A percentile compares a stretch with the other conserved stretches of the same genome.
Conservation (phyloP, 2,329 filamentous ascomycete genomes). For the Ophiostoma sp. region DNA sequence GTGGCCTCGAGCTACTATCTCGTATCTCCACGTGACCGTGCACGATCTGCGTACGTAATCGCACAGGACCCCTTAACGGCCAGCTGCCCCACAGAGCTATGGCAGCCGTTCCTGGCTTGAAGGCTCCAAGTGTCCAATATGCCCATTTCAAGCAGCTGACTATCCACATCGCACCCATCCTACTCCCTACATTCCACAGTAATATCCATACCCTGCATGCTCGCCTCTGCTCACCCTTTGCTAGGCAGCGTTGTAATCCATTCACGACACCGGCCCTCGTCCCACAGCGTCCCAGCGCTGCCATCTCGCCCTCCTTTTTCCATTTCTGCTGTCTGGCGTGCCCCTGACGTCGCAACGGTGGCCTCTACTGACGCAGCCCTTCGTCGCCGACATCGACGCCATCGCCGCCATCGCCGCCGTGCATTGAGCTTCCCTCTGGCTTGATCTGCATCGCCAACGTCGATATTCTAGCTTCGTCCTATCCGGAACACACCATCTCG, state of each 20-base stretch:
- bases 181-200: conserved; percentile 6
- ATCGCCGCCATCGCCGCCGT: conserved; percentile 2
- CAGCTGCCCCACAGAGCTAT: background rate
- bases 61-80: background rate
- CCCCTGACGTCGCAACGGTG: conserved; percentile 11
- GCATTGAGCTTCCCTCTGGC: background rate
- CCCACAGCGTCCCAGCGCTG: background rate
- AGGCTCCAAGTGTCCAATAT: conserved; percentile 9
- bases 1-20: conserved; percentile 7
- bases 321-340: background rate
- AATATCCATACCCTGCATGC: background rate
- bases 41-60: background rate
- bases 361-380: conserved; percentile 9
- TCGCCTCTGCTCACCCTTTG: conserved; percentile 6
- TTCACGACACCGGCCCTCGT: background rate
- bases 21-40: background rate
- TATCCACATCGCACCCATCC: conserved; percentile 5
- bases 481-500: background rate
- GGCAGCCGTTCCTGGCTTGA: background rate
- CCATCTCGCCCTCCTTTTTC: background rate
- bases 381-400: conserved; percentile 4
- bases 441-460: no score
- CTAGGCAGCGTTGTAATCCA: conserved; percentile 1
- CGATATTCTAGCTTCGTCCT: no score
- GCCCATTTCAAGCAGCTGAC: background rate